Evolutionary conservation across 169 alveolate genomes (phyloP).

Genomic region (Perkinsus olseni): DNA sequence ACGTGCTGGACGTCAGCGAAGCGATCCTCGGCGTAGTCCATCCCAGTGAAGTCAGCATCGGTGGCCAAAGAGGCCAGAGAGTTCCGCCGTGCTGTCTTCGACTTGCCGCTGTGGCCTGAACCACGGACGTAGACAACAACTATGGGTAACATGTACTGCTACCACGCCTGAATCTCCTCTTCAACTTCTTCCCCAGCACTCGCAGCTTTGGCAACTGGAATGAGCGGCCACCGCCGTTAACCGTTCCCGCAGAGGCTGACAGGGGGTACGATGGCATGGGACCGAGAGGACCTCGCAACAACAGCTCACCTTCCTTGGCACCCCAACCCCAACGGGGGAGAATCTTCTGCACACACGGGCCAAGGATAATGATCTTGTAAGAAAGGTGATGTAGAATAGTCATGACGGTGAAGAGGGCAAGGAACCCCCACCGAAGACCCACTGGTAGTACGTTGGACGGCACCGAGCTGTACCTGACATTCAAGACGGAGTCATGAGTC

Average conservation of each 20-base stretch:
- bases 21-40: not conserved
- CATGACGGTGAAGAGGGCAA: not conserved
- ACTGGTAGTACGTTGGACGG: not conserved
- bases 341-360: not conserved
- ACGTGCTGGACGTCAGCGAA: not conserved
- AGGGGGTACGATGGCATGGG: not conserved
- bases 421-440: not conserved
- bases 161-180: not conserved
- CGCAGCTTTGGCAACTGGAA: not conserved
- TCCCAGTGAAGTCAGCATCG: not conserved
- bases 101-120: not conserved
- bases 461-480: not conserved
- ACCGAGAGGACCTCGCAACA: not conserved
- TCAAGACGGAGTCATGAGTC: not conserved
- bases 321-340: constrained; percentile 1
- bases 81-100: not conserved
- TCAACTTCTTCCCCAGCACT: not conserved
- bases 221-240: not conserved
- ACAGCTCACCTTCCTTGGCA: not conserved
- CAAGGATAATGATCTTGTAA: not conserved
- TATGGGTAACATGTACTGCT: not conserved
- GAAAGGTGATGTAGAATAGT: not conserved
- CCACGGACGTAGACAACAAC: not conserved
- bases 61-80: not conserved
- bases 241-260: not conserved